phyloP scores from a whole-genome alignment of 2,329 filamentous ascomycete species.

The Phymatotrichopsis omnivora region DNA sequence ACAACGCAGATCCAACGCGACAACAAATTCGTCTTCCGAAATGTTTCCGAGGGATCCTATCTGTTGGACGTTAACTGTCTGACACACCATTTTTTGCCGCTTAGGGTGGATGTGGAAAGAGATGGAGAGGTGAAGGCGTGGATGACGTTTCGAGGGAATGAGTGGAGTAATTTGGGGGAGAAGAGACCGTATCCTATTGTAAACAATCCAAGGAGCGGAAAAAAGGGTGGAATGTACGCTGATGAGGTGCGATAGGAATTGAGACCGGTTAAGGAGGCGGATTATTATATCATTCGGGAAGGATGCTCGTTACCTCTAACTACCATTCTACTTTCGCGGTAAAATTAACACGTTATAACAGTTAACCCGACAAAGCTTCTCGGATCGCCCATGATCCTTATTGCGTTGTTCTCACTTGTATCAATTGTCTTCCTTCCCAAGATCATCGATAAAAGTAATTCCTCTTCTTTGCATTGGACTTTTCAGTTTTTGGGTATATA shows the following conservation, averaged over 20 bases:
- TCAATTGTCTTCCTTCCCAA: slow-evolving; percentile 91
- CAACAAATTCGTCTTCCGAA: slow-evolving; percentile 23
- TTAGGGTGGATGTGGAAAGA: slow-evolving; percentile 63
- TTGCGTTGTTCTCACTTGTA: slow-evolving; percentile 71
- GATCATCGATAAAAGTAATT: slow-evolving; percentile 87
- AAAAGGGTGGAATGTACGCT: slow-evolving; percentile 10
- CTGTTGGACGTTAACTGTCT: slow-evolving; percentile 69
- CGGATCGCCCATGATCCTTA: slow-evolving; percentile 82
- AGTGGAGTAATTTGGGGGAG: slow-evolving; percentile 80
- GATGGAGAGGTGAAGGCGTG: slow-evolving; percentile 49
- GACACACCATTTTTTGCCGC: slow-evolving; percentile 64
- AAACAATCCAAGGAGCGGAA: slow-evolving; percentile 41
- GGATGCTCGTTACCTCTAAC: slow-evolving; percentile 17
- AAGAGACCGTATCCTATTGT: slow-evolving; percentile 53
- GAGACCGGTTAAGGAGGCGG: slow-evolving; percentile 48
- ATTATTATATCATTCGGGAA: slow-evolving; percentile 59
- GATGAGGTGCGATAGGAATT: slow-evolving; percentile 18
- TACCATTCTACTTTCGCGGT: neutral
- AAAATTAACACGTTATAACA: slow-evolving; percentile 7
- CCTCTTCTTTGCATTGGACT: slow-evolving; percentile 7
- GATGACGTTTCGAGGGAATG: slow-evolving; percentile 81
- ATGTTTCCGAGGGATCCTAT: slow-evolving; percentile 51
- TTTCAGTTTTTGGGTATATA: slow-evolving; percentile 15
- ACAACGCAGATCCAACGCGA: slow-evolving; percentile 17
- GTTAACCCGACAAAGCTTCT: slow-evolving; percentile 31